Evolutionary conservation across 2,329 filamentous ascomycete genomes (phyloP).

Genomic region (Trichoderma lentiforme): DNA sequence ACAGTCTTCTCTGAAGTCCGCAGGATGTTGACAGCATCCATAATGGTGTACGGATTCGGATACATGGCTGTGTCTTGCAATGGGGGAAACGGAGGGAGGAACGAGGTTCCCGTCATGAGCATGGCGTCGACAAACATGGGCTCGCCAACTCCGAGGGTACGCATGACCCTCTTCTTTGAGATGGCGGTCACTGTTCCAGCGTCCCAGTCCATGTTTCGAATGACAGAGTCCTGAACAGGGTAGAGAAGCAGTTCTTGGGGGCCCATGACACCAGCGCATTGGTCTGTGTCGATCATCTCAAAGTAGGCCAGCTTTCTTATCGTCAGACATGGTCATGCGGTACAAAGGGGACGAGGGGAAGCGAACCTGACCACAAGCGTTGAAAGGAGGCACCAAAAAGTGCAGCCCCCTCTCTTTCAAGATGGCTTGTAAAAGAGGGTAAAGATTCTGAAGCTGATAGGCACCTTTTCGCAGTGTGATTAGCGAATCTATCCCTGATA

Average conservation of each 20-base stretch:
- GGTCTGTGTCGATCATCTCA: conserved; percentile 61
- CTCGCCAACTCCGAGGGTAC: conserved; percentile 62
- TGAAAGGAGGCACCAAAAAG: conserved; percentile 83
- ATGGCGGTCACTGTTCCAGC: conserved; percentile 58
- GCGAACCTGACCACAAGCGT: conserved; percentile 77
- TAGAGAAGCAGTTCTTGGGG: conserved; percentile 83
- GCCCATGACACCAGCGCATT: conserved; percentile 76
- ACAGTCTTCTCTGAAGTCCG: conserved; percentile 66
- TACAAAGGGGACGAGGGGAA: not conserved
- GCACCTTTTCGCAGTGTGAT: conserved; percentile 51
- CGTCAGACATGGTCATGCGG: conserved; percentile 27
- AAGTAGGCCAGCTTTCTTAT: conserved; percentile 69
- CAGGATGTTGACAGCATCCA: conserved; percentile 75
- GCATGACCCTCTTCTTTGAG: conserved; percentile 67
- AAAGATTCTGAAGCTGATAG: conserved; percentile 68
- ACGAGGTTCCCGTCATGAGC: conserved; percentile 77
- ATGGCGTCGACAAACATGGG: conserved; percentile 79
- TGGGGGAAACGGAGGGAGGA: conserved; percentile 75
- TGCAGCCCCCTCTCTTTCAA: conserved; percentile 66
- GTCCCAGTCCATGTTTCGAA: conserved; percentile 64
- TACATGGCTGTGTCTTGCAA: conserved; percentile 60
- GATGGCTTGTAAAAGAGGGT: conserved; percentile 71
- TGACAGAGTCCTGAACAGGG: conserved; percentile 74
- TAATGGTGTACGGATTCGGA: conserved; percentile 60
- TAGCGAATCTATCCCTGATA: not conserved